Percentiles rank a stretch among this genome's conserved stretches.
Evolutionary conservation across 2,329 filamentous ascomycete genomes (phyloP).

Genomic region (Aschersonia sp.): DNA sequence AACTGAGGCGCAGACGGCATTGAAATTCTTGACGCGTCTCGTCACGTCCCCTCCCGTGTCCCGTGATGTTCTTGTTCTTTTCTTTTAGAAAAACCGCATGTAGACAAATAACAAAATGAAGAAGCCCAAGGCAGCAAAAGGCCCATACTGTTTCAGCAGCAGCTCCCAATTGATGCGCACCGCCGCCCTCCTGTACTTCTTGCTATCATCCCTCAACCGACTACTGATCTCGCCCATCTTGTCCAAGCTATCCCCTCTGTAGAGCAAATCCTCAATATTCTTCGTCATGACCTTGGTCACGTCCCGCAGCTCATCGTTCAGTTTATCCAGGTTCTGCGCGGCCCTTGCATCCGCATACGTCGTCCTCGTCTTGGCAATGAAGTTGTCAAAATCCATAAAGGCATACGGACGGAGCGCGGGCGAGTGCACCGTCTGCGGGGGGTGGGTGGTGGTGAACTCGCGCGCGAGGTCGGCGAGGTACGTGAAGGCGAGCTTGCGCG

Average conservation of each 20-base stretch:
- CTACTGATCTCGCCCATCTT: slow-evolving; percentile 93
- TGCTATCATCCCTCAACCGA: slow-evolving; percentile 77
- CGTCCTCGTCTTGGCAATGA: slow-evolving; percentile 83
- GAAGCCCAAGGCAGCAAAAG: slow-evolving; percentile 67
- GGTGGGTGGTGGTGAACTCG: slow-evolving; percentile 85
- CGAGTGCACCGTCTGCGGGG: slow-evolving; percentile 55
- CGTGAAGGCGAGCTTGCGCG: slow-evolving; percentile 94
- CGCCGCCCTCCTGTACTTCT: slow-evolving; percentile 85
- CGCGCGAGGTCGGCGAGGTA: slow-evolving; percentile 85
- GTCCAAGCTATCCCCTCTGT: slow-evolving; percentile 86
- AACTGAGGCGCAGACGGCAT: no score
- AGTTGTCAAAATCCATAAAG: slow-evolving; percentile 96
- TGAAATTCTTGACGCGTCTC: no score
- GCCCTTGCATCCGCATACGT: slow-evolving; percentile 90
- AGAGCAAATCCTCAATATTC: slow-evolving; percentile 96
- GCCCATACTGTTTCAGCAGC: slow-evolving; percentile 90
- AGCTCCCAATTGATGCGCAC: slow-evolving; percentile 98
- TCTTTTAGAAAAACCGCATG: slow-evolving; percentile 77
- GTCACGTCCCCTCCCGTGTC: no score
- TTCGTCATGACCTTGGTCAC: slow-evolving; percentile 99
- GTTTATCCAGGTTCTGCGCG: slow-evolving; percentile 80
- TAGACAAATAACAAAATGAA: slow-evolving; percentile 79
- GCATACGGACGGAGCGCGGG: slow-evolving; percentile 77
- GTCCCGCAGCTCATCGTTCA: slow-evolving; percentile 94
- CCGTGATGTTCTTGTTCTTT: background rate